phyloP scores from a whole-genome alignment of 2,329 filamentous ascomycete species.

The Plenodomus lindquistii region DNA sequence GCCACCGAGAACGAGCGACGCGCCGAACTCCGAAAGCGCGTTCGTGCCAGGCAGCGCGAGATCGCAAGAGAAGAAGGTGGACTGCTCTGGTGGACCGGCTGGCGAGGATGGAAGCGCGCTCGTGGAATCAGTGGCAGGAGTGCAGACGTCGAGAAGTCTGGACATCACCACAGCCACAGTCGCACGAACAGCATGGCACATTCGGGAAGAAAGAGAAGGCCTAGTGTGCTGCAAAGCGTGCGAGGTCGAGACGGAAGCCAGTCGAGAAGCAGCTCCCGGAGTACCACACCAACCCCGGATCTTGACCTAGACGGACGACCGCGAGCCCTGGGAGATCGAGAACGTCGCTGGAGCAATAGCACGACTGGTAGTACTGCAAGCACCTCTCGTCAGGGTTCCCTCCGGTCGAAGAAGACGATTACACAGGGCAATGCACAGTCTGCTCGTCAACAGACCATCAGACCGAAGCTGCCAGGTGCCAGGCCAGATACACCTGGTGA shows the following conservation, averaged over 20 bases:
- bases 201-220: constrained; percentile 27
- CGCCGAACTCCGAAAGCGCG: constrained; percentile 69
- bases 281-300: constrained; percentile 38
- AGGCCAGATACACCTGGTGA: constrained; percentile 36
- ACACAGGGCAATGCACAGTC: constrained; percentile 30
- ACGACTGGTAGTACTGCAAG: constrained; percentile 34
- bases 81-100: constrained; percentile 87
- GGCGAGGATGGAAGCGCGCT: constrained; percentile 57
- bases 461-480: constrained; percentile 12
- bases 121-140: constrained; percentile 29
- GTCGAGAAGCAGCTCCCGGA: constrained; percentile 39
- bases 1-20: constrained; percentile 93
- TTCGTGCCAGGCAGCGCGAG: constrained; percentile 70
- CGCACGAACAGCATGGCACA: constrained; percentile 21
- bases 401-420: constrained; percentile 27
- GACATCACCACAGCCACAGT: constrained; percentile 14
- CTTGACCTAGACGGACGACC: constrained; percentile 35
- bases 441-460: constrained; percentile 25
- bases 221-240: constrained; percentile 25
- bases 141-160: constrained; percentile 38
- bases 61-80: constrained; percentile 69
- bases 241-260: constrained; percentile 31
- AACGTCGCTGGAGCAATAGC: constrained; percentile 41
- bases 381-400: constrained; percentile 13
- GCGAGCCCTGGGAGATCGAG: constrained; percentile 19